A percentile compares a stretch with the other conserved stretches of the same genome.
Conservation (phyloP, 768 basidiomycete species). For the Chalciporus piperatus region DNA sequence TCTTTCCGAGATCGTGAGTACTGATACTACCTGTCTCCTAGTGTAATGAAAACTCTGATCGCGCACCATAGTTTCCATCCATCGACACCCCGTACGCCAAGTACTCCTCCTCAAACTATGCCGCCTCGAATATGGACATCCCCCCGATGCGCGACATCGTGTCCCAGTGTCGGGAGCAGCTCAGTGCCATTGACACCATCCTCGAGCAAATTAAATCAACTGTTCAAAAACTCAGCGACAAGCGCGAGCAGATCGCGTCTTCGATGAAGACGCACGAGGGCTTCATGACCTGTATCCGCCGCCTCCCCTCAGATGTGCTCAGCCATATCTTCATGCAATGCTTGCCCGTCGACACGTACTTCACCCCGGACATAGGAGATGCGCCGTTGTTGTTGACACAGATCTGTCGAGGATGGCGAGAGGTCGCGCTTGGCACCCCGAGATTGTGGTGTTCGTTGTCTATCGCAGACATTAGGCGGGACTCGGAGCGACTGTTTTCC, state of each 20-base stretch:
- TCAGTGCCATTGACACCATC: not conserved
- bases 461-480: constrained; percentile 3
- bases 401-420: constrained; percentile 44
- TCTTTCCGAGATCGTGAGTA: too few relatives aligned
- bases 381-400: constrained; percentile 40
- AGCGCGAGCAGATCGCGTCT: constrained; percentile 4
- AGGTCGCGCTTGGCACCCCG: constrained; percentile 37
- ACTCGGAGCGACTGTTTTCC: not conserved
- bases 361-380: constrained; percentile 20
- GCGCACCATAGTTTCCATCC: too few relatives aligned
- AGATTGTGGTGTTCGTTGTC: constrained; percentile 47
- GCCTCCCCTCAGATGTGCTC: constrained; percentile 43
- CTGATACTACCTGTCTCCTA: too few relatives aligned
- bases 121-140: too few relatives aligned
- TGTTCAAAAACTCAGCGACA: constrained; percentile 8
- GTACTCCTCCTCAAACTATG: too few relatives aligned
- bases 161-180: too few relatives aligned
- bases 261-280: constrained; percentile 21
- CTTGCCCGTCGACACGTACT: constrained; percentile 20
- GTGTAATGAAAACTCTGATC: too few relatives aligned
- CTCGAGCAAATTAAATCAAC: constrained; percentile 7
- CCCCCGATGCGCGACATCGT: too few relatives aligned
- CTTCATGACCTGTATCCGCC: constrained; percentile 29
- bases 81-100: too few relatives aligned
- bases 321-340: constrained; percentile 45